Percentiles rank a stretch among this genome's conserved stretches.
These are phyloP conservation scores for Pezicula carpinea DNA, from an alignment of 2,329 filamentous ascomycete genomes.

Conservation along the genomic window DNA sequence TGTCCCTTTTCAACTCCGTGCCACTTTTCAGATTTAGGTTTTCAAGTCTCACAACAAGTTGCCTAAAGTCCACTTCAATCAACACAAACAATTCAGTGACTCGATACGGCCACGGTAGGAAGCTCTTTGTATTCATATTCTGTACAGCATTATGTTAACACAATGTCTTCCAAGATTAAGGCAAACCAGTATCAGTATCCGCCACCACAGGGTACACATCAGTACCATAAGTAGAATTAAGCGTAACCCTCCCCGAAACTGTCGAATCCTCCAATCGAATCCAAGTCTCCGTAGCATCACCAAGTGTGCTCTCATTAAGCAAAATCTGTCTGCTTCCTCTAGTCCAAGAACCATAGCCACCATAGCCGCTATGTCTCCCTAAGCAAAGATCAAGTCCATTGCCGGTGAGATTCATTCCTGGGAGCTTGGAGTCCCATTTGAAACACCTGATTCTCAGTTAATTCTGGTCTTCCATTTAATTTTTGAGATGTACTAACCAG, in stretches of 20 bases:
- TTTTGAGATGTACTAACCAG: slow-evolving; percentile 36
- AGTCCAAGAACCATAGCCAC: slow-evolving; percentile 62
- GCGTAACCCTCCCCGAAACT: slow-evolving; percentile 43
- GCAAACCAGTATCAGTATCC: slow-evolving; percentile 5
- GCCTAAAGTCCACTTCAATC: too few species aligned
- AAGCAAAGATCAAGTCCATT: slow-evolving; percentile 51
- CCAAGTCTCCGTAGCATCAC: slow-evolving; percentile 49
- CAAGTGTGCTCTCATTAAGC: slow-evolving; percentile 32
- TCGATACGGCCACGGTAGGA: too few species aligned
- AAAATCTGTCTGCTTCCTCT: slow-evolving; percentile 53
- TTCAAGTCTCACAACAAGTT: too few species aligned
- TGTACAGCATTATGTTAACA: too few species aligned
- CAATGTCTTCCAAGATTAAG: not conserved
- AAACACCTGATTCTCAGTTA: slow-evolving; percentile 30
- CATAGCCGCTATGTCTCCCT: slow-evolving; percentile 64
- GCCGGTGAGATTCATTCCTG: slow-evolving; percentile 30
- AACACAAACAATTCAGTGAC: too few species aligned
- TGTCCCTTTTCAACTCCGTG: too few species aligned
- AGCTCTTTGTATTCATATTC: too few species aligned
- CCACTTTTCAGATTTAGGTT: too few species aligned
- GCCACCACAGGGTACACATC: slow-evolving; percentile 44
- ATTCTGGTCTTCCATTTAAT: too few species aligned
- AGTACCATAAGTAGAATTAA: slow-evolving; percentile 56
- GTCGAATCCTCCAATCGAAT: slow-evolving; percentile 54
- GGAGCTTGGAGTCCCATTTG: slow-evolving; percentile 29